These are phyloP conservation scores for Fusarium sp. DNA, from an alignment of 2,329 filamentous ascomycete genomes.

Conservation along the genomic window DNA sequence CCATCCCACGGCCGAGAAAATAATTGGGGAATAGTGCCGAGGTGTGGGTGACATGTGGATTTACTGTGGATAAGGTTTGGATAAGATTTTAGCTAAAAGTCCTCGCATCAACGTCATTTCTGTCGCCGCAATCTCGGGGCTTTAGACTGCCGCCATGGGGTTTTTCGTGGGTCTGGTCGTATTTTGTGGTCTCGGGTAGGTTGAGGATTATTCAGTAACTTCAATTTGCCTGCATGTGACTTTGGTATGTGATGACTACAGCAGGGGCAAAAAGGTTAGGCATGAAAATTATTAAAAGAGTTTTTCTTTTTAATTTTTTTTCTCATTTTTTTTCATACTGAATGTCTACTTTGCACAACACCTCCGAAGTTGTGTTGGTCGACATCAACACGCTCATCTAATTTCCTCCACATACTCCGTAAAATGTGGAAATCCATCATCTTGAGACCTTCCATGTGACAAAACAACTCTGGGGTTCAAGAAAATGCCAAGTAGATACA, in stretches of 20 bases:
- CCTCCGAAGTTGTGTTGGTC: no score
- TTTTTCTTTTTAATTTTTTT: no score
- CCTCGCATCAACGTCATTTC: constrained; percentile 24
- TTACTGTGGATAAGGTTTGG: constrained; percentile 10
- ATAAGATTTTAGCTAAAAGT: constrained; percentile 17
- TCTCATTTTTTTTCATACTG: no score
- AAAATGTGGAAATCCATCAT: background rate
- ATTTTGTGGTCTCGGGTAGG: constrained; percentile 20
- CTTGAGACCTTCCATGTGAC: background rate
- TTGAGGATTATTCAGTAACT: background rate
- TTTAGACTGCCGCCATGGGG: background rate
- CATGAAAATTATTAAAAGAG: no score
- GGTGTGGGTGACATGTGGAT: constrained; percentile 3
- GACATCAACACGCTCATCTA: no score
- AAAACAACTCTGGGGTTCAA: background rate
- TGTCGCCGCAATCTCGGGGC: constrained; percentile 8
- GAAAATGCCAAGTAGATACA: background rate
- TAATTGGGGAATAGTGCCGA: constrained; percentile 36
- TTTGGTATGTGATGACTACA: background rate
- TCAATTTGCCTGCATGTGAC: background rate
- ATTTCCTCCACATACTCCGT: background rate
- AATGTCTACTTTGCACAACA: no score
- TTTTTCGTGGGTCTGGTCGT: constrained; percentile 9
- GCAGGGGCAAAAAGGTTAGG: background rate
- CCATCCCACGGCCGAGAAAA: constrained; percentile 20